Base-by-base conservation (phyloP, 164 flowering plant genomes). In the Annona cherimola region DNA sequence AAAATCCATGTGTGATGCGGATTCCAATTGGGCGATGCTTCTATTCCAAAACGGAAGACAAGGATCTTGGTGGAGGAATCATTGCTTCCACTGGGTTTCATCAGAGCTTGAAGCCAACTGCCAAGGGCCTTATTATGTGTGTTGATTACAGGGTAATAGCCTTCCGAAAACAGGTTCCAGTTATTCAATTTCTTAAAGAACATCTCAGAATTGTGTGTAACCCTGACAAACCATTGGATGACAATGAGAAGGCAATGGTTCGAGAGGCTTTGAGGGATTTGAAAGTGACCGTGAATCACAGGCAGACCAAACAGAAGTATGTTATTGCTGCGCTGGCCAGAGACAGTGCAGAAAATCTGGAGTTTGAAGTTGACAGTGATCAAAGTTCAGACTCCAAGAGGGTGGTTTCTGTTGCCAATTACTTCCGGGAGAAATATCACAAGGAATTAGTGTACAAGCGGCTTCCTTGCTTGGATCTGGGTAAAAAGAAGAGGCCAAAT, bases 401-500 rank as follows among this genome's bases (percentile, higher is more conserved):
- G 74, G 18, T 61, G 12, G 78, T 81, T 61, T 2, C 41, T 2
- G 73, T 90, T 16, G 75, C 84, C 14, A 79, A 86, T 11, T 90
- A 88, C 79, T 92, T 83, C 71, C 59, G 12, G 69, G 78, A 83
- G 4, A 89, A 76, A 64, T 87, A 89, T 71, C 74, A 65, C 0
- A 77, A 45, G 77, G 76, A 83, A 2, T 80, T 90, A 7, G 39
- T 0, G 73, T 65, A 79, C 68, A 57, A 70, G 73, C 66, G 83
- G 67, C 84, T 89, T 72, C 98, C 98, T 6, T 86, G 90, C 75
- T 79, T 90, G 74, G 86, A 92, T 75, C 44, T 90, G 16, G 83
- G 90, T 43, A 88, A 75, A 76, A 71, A 54, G 26, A 76, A 73
- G 16, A 84, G 61, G 66, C 46, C 35, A 41, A 90, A 86, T 46